A percentile compares a stretch with the other conserved stretches of the same genome.
phyloP scores from a whole-genome alignment of 2,329 filamentous ascomycete genomes.

The Boeremia lycopersici region DNA sequence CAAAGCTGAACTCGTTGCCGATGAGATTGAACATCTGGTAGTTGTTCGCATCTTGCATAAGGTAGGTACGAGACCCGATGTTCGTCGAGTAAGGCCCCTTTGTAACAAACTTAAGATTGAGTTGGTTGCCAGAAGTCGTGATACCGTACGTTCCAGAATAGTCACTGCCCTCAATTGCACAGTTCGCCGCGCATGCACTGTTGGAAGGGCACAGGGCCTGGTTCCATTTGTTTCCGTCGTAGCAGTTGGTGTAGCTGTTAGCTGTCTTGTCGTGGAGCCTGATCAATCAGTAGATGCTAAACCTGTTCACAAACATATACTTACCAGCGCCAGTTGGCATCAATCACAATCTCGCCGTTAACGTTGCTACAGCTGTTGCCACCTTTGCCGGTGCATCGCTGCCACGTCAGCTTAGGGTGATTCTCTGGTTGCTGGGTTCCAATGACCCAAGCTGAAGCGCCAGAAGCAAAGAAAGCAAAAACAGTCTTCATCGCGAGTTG shows the following conservation, averaged over 20 bases:
- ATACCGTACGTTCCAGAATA: slow-evolving; percentile 52
- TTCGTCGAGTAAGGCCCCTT: slow-evolving; percentile 51
- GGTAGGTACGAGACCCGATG: slow-evolving; percentile 45
- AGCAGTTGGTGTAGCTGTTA: slow-evolving; percentile 47
- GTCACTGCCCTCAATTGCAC: slow-evolving; percentile 49
- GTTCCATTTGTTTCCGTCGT: slow-evolving; percentile 51
- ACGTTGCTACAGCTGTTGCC: slow-evolving; percentile 41
- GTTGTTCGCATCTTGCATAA: slow-evolving; percentile 40
- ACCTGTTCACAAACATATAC: background rate
- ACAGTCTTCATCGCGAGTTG: slow-evolving; percentile 26
- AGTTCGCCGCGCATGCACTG: slow-evolving; percentile 39
- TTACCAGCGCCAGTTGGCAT: slow-evolving; percentile 53
- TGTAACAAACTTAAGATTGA: slow-evolving; percentile 63
- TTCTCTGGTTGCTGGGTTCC: slow-evolving; percentile 45
- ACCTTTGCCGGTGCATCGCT: slow-evolving; percentile 46
- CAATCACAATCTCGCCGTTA: slow-evolving; percentile 46
- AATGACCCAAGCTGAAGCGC: slow-evolving; percentile 24
- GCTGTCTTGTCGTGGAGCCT: slow-evolving; percentile 46
- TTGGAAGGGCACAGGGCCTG: slow-evolving; percentile 43
- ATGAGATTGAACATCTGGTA: slow-evolving; percentile 47
- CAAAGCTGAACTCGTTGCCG: slow-evolving; percentile 47
- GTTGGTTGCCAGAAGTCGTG: slow-evolving; percentile 56
- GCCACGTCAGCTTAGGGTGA: slow-evolving; percentile 48
- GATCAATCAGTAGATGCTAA: background rate
- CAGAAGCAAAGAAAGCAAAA: slow-evolving; percentile 31